These are phyloP conservation scores for Alternaria sp. DNA, from an alignment of 2,329 filamentous ascomycete species.

Conservation along the genomic window DNA sequence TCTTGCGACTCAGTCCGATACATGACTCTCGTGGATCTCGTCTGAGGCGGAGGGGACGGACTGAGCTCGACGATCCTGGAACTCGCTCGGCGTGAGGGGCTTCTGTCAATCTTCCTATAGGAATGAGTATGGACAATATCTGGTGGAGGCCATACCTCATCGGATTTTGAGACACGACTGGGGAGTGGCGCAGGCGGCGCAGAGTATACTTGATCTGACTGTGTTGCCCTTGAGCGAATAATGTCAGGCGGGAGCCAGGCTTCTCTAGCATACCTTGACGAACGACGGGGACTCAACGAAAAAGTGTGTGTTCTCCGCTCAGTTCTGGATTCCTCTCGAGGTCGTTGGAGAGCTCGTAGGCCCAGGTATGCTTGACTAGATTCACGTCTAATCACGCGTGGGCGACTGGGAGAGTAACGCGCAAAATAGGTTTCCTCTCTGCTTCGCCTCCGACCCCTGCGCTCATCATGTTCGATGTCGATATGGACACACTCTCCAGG, in stretches of 20 bases:
- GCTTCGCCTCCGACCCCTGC: constrained; percentile 34
- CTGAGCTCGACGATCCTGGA: constrained; percentile 36
- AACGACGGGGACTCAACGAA: constrained; percentile 32
- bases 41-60: constrained; percentile 35
- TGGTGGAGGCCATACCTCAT: constrained; percentile 37
- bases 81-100: constrained; percentile 15
- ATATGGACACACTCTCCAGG: constrained; percentile 30
- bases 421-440: constrained; percentile 32
- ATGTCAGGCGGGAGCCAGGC: constrained; percentile 33
- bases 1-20: constrained; percentile 31
- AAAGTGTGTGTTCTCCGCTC: constrained; percentile 25
- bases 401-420: constrained; percentile 29
- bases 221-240: constrained; percentile 16
- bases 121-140: constrained; percentile 36
- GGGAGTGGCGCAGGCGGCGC: constrained; percentile 8
- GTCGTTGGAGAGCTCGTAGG: constrained; percentile 35
- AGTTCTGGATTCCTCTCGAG: constrained; percentile 15
- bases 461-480: constrained; percentile 27
- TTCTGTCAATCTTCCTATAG: constrained; percentile 23
- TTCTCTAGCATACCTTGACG: constrained; percentile 26
- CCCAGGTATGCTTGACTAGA: constrained; percentile 36
- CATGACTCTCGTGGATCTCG: constrained; percentile 21
- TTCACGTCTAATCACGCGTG: constrained; percentile 22
- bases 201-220: constrained; percentile 3
- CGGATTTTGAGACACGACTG: constrained; percentile 13